Conservation (phyloP, 2,329 filamentous ascomycete species). For the Botrytis elliptica region DNA sequence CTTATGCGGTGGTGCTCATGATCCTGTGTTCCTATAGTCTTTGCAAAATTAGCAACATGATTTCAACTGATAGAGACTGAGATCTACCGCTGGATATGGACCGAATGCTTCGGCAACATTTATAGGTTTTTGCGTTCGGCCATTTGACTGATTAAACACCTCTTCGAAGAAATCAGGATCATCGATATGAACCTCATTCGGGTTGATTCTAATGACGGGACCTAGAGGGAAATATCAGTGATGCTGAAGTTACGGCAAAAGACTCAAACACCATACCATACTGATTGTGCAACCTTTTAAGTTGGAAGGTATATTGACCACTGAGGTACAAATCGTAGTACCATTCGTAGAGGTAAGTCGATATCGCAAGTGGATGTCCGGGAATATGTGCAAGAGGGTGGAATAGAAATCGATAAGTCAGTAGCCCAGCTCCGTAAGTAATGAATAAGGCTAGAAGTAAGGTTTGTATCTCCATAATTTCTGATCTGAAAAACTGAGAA, state of each 20-base stretch:
- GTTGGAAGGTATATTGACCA: constrained; percentile 45
- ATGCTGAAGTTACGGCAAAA: neutral
- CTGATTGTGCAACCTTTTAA: constrained; percentile 43
- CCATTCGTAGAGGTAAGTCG: constrained; percentile 16
- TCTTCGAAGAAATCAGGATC: constrained; percentile 26
- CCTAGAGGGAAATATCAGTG: neutral
- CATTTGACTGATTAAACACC: constrained; percentile 4
- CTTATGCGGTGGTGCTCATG: constrained; percentile 27
- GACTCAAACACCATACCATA: constrained; percentile 39
- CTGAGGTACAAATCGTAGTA: constrained; percentile 45
- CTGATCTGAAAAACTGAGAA: neutral
- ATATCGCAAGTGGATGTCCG: neutral
- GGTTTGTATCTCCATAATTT: neutral
- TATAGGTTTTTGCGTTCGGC: neutral
- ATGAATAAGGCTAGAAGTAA: neutral
- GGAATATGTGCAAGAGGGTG: constrained; percentile 7
- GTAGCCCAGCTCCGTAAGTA: neutral
- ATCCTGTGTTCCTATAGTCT: constrained; percentile 20
- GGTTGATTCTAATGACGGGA: constrained; percentile 24
- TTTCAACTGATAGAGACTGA: neutral
- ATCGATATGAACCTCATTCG: constrained; percentile 23
- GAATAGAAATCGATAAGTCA: constrained; percentile 11
- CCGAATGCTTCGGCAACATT: constrained; percentile 13
- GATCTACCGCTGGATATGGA: constrained; percentile 10
- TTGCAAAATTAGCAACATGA: neutral